These are phyloP conservation scores for Pelargonium fulgidum DNA, from an alignment of 441 rosid genomes.

Conservation along the genomic window DNA sequence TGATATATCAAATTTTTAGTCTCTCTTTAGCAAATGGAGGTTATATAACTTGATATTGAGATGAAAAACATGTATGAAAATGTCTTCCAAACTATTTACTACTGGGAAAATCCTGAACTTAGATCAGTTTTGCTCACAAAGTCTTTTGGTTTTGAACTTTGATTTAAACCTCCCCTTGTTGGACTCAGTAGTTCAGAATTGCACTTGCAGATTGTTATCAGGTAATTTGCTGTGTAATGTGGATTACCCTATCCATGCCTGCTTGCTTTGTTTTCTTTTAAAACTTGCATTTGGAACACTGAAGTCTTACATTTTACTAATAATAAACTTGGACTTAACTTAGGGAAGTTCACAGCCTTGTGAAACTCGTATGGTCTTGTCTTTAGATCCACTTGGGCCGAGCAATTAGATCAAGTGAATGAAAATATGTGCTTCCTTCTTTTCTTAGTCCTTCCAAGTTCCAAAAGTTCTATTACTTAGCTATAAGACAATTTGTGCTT, in stretches of 20 bases:
- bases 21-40: not conserved
- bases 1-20: not conserved
- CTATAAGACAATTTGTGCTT: not conserved
- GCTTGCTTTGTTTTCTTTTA: not conserved
- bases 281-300: not conserved
- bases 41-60: not conserved
- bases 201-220: not conserved
- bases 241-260: no score
- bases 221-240: not conserved
- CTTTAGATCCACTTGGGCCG: not conserved
- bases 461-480: not conserved
- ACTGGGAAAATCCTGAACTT: not conserved
- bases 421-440: not conserved
- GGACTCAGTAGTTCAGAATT: not conserved
- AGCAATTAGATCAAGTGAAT: slow-evolving; percentile 7
- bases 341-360: not conserved
- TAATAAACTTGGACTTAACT: not conserved
- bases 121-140: not conserved
- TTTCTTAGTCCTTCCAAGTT: not conserved
- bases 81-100: not conserved
- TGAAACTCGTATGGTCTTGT: not conserved
- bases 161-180: not conserved
- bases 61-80: not conserved
- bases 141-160: not conserved
- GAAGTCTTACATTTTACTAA: not conserved